Conservation (phyloP, 2,329 filamentous ascomycete species). For the Aspergillus caelatus region DNA sequence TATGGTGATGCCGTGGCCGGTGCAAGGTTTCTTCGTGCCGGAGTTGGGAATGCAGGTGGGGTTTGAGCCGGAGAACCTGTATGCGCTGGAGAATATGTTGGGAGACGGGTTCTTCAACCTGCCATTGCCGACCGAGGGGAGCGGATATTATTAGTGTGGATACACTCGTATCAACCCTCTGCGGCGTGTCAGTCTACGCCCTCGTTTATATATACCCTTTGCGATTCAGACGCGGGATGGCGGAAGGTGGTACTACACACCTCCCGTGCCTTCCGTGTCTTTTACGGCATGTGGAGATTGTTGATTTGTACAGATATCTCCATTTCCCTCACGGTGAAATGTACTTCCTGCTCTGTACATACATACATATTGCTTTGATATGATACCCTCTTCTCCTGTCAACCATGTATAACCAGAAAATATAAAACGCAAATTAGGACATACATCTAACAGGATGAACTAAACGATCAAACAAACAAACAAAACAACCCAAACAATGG, state of each 20-base stretch:
- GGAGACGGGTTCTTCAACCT: conserved; percentile 36
- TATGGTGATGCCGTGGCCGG: conserved; percentile 22
- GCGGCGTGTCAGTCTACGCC: not conserved
- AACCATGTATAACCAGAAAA: not conserved
- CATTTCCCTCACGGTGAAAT: not conserved
- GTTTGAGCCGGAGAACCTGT: conserved; percentile 33
- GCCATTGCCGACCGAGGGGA: conserved; percentile 29
- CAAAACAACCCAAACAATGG: too few relatives aligned
- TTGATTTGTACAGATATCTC: not conserved
- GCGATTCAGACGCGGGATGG: not conserved
- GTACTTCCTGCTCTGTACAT: not conserved
- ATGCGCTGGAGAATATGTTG: conserved; percentile 35
- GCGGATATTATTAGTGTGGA: conserved; percentile 22
- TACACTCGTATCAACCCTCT: not conserved
- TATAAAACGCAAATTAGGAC: not conserved
- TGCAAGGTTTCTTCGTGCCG: conserved; percentile 24
- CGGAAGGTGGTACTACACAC: not conserved
- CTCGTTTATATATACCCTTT: not conserved
- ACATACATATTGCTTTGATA: not conserved
- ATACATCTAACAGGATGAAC: not conserved
- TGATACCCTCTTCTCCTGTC: not conserved
- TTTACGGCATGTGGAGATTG: not conserved
- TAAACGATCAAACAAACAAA: not conserved
- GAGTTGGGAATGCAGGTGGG: conserved; percentile 31
- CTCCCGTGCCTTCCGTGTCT: not conserved